Evolutionary conservation across 768 basidiomycete genomes (phyloP), one percentile per base, ranked within the genome.

Genomic region (Botryobasidium botryosum): DNA sequence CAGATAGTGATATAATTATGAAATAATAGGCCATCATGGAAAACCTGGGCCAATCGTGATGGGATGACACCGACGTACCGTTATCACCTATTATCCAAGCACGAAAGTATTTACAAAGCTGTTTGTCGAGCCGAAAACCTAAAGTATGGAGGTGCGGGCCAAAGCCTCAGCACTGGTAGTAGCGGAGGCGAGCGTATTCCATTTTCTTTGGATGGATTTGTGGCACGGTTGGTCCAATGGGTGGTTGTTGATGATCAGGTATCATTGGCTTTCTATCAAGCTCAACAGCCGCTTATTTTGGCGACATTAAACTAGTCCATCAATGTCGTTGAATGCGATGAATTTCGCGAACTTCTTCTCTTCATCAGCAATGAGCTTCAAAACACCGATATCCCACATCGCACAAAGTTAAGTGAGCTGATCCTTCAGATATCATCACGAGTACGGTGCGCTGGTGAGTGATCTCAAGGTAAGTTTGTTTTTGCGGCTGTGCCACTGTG

Each of bases 361-460:
- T 63, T 59, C 32, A 27, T 62, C 17, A 52, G 59, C 4, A 36
- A 43, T 2, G 44, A 56, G 3, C 46, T 60, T 21, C 39, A 60
- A 1, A 57, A 66, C 12, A 28, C 46, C 0, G 61, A 65, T 31
- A 51, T 67, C 2, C 64, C 64, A 1, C 62, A 64, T 50, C 55
- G 62, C 7, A 61, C 59, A 5, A 53, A 56, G 21, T 20, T 66
- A 0, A 55, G 55, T 0, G 47, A 59, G 4, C 5, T 57, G 6
- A 59, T 67, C 10, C 39, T 61, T 15, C 18, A 54, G 53, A 5
- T 60, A 55, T 53, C 13, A 39, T 29, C 23, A 50, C 3, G 55
- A 54, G 35, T 61, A 58, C 39, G 35, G 49, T 8, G 38, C 40
- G 26, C 40, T 60, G 13, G 57, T 55, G 40, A 10, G 10, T 10